A percentile compares a stretch with the other conserved stretches of the same genome.
phyloP scores from a whole-genome alignment of 1,284 basidiomycete genomes.

The Austroboletus niveus region DNA sequence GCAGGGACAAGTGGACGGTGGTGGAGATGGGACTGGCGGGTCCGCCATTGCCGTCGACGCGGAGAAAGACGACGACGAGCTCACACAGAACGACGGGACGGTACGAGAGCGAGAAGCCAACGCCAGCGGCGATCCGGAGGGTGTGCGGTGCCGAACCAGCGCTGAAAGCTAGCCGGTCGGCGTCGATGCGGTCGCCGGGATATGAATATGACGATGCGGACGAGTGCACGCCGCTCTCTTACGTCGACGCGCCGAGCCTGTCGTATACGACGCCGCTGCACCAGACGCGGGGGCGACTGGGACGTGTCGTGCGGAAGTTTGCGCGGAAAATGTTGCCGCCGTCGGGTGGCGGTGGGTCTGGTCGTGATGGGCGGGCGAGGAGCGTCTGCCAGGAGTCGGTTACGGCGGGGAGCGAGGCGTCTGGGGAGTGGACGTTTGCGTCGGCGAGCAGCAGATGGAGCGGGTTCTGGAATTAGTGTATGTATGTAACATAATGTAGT shows the following conservation, averaged over 20 bases:
- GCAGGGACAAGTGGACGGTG: constrained; percentile 29
- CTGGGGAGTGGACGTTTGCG: constrained; percentile 19
- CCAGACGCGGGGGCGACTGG: constrained; percentile 16
- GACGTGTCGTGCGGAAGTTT: constrained; percentile 23
- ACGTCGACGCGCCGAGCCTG: neutral
- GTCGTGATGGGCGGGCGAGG: neutral
- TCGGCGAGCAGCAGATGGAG: constrained; percentile 21
- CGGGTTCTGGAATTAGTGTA: constrained; percentile 20
- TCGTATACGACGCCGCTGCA: constrained; percentile 1
- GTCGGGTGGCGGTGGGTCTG: neutral
- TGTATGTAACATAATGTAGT: neutral
- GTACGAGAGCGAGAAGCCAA: neutral
- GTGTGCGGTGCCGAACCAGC: neutral
- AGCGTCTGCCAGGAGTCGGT: neutral
- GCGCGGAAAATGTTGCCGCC: constrained; percentile 23
- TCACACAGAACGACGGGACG: neutral
- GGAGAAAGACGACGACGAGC: constrained; percentile 7
- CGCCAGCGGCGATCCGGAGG: neutral
- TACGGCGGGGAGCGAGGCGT: constrained; percentile 20
- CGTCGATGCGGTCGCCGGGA: constrained; percentile 2
- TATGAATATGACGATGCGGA: constrained; percentile 4
- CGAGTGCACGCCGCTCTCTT: constrained; percentile 14
- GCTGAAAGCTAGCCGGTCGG: neutral
- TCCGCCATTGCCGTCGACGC: constrained; percentile 1
- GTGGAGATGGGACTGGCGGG: constrained; percentile 24